phyloP scores from a whole-genome alignment of 306 rosid species.

The Cercis canadensis region DNA sequence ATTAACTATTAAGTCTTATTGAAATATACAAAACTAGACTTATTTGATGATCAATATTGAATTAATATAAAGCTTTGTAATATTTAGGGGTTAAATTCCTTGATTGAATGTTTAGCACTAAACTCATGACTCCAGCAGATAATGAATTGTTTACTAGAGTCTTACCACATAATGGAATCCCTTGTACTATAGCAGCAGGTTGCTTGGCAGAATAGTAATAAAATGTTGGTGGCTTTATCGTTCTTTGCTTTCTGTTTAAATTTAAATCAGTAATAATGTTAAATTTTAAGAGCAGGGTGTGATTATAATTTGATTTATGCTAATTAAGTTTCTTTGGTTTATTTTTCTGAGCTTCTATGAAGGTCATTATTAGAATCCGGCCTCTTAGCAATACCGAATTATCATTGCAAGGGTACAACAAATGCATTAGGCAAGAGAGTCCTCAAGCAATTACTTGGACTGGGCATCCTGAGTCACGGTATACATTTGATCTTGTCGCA shows the following conservation, averaged over 20 bases:
- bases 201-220: not conserved
- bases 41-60: not conserved
- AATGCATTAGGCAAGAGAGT: conserved; percentile 87
- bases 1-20: too few species aligned
- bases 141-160: not conserved
- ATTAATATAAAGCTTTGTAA: not conserved
- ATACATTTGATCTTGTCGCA: conserved; percentile 93
- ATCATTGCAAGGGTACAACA: conserved; percentile 84
- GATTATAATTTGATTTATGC: conserved; percentile 10
- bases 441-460: conserved; percentile 82
- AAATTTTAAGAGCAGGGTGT: not conserved
- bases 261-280: not conserved
- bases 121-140: conserved; percentile 2
- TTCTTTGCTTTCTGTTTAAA: not conserved
- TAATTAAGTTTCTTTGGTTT: conserved; percentile 21
- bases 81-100: not conserved
- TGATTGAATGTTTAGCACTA: not conserved
- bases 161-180: not conserved
- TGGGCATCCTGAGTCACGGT: conserved; percentile 94
- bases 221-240: not conserved
- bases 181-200: not conserved
- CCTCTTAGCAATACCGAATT: conserved; percentile 84
- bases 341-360: conserved; percentile 20
- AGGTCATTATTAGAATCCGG: conserved; percentile 96
- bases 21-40: too few species aligned